Evolutionary conservation across 345 rosid genomes (phyloP), one percentile per base, ranked within the genome.

Genomic region (Fremontodendron californicum): DNA sequence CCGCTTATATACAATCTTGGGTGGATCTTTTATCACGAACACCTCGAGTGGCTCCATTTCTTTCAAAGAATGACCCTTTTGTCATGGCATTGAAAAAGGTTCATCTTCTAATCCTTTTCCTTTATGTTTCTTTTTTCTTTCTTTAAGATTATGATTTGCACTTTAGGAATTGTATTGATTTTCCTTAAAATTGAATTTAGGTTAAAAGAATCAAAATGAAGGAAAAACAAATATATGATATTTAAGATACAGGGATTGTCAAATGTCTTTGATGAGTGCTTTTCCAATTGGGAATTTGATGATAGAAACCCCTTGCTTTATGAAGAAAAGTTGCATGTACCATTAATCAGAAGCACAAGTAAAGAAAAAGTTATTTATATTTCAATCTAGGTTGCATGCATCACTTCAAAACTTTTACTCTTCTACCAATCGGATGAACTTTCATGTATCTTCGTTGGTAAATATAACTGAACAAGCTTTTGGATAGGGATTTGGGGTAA

Each of bases 41-140:
- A 63, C 97, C 98, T 84, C 93, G 98, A 73, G 96, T 96, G 80
- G 98, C 96, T 39, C 99, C 99, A 23, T 91, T 92, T 83, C 88
- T 96, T 58, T 83, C 94, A 67, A 96, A 96, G 92, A 88, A 91
- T 61, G 95, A 96, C 75, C 96, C 97, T 16, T 83, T 96, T 70
- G 81, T 96, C 77, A 77, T 82, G 88, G 97, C 94, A 78, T 69
- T 96, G 80, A 88, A 86, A 81, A 96, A 92, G 98, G 99, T 93
- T 55, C 16, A 29, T 68, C 45, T 58, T 71, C 62, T 61, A 29
- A 31, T 33, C 75, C 60, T 23, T 73, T 74, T 54, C 9, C 11
- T 33, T 48, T 51, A 68, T n/a, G 16, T 75, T 61, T n/a, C 55
- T 23, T 12, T 23, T 45, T 57, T 66, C 72, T 19, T 33, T 71